phyloP scores from a whole-genome alignment of 73 alveolate species.

The Breviolum minutum region DNA sequence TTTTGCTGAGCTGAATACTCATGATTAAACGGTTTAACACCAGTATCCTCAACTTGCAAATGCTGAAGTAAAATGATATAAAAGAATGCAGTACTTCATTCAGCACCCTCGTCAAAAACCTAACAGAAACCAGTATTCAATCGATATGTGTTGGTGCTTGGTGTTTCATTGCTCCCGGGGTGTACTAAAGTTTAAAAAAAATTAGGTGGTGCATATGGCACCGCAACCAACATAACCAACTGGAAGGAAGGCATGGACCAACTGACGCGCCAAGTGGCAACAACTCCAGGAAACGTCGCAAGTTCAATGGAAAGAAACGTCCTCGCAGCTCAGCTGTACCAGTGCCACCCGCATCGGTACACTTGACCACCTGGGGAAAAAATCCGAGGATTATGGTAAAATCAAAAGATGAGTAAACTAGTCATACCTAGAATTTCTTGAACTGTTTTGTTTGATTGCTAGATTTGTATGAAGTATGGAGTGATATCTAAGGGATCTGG shows the following conservation, averaged over 20 bases:
- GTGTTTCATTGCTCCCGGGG: not conserved
- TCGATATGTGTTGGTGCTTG: too few relatives aligned
- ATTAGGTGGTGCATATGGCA: not conserved
- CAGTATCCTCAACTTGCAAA: not conserved
- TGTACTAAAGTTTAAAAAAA: not conserved
- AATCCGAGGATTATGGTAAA: not conserved
- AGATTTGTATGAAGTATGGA: too few relatives aligned
- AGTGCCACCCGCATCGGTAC: not conserved
- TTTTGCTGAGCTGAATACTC: not conserved
- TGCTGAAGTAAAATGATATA: too few relatives aligned
- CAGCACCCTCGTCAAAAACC: too few relatives aligned
- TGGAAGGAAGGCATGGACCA: not conserved
- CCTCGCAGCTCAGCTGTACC: not conserved
- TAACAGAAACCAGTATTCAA: too few relatives aligned
- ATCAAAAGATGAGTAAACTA: not conserved
- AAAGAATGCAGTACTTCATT: too few relatives aligned
- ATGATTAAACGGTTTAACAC: not conserved
- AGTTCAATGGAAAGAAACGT: slow-evolving; percentile 25
- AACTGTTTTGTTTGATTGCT: too few relatives aligned
- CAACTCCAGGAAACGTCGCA: not conserved
- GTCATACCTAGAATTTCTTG: too few relatives aligned
- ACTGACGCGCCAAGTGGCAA: not conserved
- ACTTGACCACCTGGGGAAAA: slow-evolving; percentile 1
- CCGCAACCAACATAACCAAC: too few relatives aligned
- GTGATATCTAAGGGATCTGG: too few relatives aligned